These are phyloP conservation scores for Akanthomyces dipterigenus DNA, from an alignment of 2,329 filamentous ascomycete genomes.

Conservation along the genomic window DNA sequence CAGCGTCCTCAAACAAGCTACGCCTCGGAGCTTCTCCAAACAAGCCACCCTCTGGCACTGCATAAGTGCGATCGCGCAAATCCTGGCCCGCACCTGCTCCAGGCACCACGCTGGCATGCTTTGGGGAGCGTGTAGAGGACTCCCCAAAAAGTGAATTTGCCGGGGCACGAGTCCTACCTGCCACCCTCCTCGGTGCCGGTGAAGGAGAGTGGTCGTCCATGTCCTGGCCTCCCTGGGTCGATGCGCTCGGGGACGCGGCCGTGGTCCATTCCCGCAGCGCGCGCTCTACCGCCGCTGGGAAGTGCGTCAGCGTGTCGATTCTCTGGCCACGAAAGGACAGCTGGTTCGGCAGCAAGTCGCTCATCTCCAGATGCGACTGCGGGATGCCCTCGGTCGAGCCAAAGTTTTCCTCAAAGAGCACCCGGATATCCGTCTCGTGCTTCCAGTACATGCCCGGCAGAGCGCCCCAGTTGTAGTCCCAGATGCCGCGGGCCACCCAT, in stretches of 20 bases:
- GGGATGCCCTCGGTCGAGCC: background rate
- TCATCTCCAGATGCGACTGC: background rate
- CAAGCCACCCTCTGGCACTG: no score
- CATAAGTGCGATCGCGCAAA: background rate
- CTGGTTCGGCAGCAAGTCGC: background rate
- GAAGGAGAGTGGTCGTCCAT: background rate
- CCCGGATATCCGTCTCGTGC: background rate
- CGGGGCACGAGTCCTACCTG: no score
- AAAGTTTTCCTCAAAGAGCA: background rate
- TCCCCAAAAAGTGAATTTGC: background rate
- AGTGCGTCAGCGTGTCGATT: background rate
- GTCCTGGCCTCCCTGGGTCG: no score
- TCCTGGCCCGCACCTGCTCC: no score
- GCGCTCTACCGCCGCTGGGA: background rate
- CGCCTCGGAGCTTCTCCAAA: no score
- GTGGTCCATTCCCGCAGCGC: background rate
- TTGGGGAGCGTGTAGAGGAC: background rate
- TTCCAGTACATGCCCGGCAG: slow-evolving; percentile 1
- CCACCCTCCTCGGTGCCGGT: background rate
- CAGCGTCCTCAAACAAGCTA: no score
- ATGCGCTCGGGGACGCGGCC: no score
- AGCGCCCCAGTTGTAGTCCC: background rate
- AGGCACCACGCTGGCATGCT: no score
- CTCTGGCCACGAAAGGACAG: background rate
- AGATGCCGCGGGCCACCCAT: background rate